Percentiles rank a stretch among this genome's conserved stretches.
Conservation (phyloP, 202 grass and related monocot genomes). For the Tripidium arundinaceum region DNA sequence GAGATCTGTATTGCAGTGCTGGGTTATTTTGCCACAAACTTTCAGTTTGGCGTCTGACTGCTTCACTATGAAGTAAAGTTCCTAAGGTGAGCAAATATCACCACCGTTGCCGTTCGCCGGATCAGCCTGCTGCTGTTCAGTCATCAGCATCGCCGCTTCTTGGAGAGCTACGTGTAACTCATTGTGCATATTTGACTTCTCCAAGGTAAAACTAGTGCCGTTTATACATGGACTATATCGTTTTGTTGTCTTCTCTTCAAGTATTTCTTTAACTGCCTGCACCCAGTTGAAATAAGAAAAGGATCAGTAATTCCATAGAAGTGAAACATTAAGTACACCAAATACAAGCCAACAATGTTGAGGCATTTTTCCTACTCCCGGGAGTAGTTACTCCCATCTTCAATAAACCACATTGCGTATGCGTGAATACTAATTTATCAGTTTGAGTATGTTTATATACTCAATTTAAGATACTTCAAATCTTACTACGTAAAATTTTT, state of each 20-base stretch:
- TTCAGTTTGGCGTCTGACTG: conserved; percentile 10
- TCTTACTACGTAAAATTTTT: too few relatives aligned
- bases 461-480: too few relatives aligned
- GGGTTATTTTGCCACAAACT: conserved; percentile 29
- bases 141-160: conserved; percentile 45
- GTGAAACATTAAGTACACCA: neutral
- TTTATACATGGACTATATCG: conserved; percentile 39
- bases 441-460: too few relatives aligned
- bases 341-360: neutral
- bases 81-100: conserved; percentile 26
- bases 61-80: neutral
- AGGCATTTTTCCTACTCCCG: too few relatives aligned
- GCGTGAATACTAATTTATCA: too few relatives aligned
- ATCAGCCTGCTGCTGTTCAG: conserved; percentile 15
- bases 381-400: too few relatives aligned
- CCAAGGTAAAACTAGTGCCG: conserved; percentile 40
- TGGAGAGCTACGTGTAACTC: conserved; percentile 55
- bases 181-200: conserved; percentile 56
- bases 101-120: conserved; percentile 4
- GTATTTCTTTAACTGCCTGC: conserved; percentile 60
- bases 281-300: neutral
- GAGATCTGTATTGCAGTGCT: conserved; percentile 3
- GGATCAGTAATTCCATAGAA: neutral
- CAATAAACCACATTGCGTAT: too few relatives aligned
- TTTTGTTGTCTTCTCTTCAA: conserved; percentile 43